Evolutionary conservation across 2,329 filamentous ascomycete species (phyloP).

Genomic region (Scolecobasidium constrictum): DNA sequence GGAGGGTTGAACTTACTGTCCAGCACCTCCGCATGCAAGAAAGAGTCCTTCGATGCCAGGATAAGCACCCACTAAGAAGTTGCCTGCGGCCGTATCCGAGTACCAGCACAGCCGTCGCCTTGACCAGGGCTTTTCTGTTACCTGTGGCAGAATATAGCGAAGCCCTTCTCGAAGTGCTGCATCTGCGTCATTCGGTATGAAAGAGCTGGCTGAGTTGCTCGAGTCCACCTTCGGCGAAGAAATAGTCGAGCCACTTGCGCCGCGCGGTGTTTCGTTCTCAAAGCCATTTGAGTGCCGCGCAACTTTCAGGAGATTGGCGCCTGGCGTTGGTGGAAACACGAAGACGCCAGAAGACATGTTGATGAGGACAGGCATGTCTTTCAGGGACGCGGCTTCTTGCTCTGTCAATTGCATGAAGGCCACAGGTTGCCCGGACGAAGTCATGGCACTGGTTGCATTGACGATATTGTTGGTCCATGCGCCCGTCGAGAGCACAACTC

Average conservation of each 20-base stretch:
- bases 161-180: conserved; percentile 21
- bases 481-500: conserved; percentile 72
- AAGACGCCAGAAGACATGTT: conserved; percentile 32
- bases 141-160: conserved; percentile 11
- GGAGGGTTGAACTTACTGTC: too few species aligned
- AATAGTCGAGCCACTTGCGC: background rate
- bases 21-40: conserved; percentile 49
- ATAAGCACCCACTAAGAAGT: conserved; percentile 44
- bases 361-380: conserved; percentile 60
- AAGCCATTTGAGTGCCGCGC: conserved; percentile 40
- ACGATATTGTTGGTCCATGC: conserved; percentile 76
- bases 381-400: conserved; percentile 49
- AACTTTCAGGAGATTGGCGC: conserved; percentile 32
- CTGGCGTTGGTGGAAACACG: conserved; percentile 52
- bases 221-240: conserved; percentile 34
- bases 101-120: conserved; percentile 44
- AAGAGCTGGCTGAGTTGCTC: too few species aligned
- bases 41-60: conserved; percentile 39
- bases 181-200: conserved; percentile 20
- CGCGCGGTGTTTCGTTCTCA: conserved; percentile 28
- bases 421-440: conserved; percentile 72
- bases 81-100: conserved; percentile 44
- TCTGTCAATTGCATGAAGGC: conserved; percentile 65
- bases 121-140: conserved; percentile 31
- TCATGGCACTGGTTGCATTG: conserved; percentile 63